Evolutionary conservation across 208 protist genomes (phyloP), one percentile per base, ranked within the genome.

Genomic region (Trypanosoma avium): DNA sequence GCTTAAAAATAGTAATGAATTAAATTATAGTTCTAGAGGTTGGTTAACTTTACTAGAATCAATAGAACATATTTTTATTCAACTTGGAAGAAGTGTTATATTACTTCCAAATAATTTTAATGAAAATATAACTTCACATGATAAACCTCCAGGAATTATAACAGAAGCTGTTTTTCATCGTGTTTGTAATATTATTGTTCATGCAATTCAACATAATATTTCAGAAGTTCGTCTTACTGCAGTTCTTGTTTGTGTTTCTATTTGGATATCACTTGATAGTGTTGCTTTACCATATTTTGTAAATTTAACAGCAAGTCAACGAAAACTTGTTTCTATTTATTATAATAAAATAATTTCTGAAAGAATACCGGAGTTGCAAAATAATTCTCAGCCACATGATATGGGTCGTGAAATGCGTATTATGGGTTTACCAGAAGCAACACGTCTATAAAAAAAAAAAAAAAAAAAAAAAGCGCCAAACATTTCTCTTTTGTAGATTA

Each of bases 261-360:
- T 84, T 43, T 81, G 74, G 77, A 61, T 67, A 22, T n/a, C 66
- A 8, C 52, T 94, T 7, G 81, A 72, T 12, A 65, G 54, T 22
- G 57, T 19, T 10, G 64, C 61, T 27, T 46, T 84, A 1, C 76
- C 80, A 8, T 86, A 84, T 62, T 61, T 94, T 8, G 47, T 48
- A 5, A 29, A 63, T 4, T 61, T 94, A 22, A 67, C 78, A 2
- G 49, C 70, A 22, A 60, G 60, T 6, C 77, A 94, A 43, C 81
- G 64, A n/a, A 79, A 79, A 33, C 61, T 94, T 26, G 47, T 92
- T 33, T 71, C 64, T n/a, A 47, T 84, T 17, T 86, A 84, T 35
- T 67, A 38, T 56, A 81, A 82, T 42, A 79, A 77, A 35, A 46
- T 50, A 2, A 12, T 38, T 12, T n/a, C 29, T 38, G 63, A 59